Conservation (phyloP, 345 rosid genomes). For the Pistacia integerrima region DNA sequence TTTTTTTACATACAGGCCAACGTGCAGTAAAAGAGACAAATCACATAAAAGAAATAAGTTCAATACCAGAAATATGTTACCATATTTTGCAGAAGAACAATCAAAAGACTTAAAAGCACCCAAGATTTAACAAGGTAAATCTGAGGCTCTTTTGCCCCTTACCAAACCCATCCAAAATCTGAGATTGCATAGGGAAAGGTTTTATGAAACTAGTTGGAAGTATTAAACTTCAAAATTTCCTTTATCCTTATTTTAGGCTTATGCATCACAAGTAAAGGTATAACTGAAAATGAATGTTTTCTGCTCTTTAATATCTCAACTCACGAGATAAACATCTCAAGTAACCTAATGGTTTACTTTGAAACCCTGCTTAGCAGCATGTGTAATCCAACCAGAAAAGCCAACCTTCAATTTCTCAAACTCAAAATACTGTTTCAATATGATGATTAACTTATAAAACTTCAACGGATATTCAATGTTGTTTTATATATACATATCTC, state of each 20-base stretch:
- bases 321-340: neutral
- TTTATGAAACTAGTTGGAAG: neutral
- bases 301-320: neutral
- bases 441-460: neutral
- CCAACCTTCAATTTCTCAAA: neutral
- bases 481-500: neutral
- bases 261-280: neutral
- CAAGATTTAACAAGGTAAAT: neutral
- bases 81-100: neutral
- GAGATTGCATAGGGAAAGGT: neutral
- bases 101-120: neutral
- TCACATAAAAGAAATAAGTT: neutral
- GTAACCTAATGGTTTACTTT: neutral
- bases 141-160: neutral
- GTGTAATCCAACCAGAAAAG: neutral
- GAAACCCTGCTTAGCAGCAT: neutral
- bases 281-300: constrained; percentile 1
- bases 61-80: neutral
- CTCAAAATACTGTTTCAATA: neutral
- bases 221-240: neutral
- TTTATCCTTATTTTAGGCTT: neutral
- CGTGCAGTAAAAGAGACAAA: neutral
- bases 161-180: neutral
- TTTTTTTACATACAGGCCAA: neutral
- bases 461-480: neutral